Evolutionary conservation across 2,329 filamentous ascomycete genomes (phyloP).

Genomic region (Fusarium mexicanum): DNA sequence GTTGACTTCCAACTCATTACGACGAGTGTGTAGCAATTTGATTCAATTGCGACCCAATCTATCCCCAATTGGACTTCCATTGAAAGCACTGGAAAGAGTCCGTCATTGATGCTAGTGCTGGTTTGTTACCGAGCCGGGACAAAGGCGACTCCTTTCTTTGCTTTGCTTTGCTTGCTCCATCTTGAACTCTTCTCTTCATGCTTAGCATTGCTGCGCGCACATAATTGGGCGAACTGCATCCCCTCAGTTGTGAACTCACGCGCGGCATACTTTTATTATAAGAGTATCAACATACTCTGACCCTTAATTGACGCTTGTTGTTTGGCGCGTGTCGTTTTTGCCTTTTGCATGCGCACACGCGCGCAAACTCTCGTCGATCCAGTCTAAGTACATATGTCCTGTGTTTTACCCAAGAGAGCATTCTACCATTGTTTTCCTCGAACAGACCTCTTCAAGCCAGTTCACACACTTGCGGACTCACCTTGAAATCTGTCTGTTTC

Average conservation of each 20-base stretch:
- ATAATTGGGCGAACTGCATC: neutral
- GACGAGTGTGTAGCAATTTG: neutral
- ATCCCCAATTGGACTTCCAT: slow-evolving; percentile 35
- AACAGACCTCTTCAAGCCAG: neutral
- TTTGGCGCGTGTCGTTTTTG: slow-evolving; percentile 25
- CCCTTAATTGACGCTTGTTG: slow-evolving; percentile 6
- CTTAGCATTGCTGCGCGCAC: slow-evolving; percentile 17
- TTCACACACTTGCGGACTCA: slow-evolving; percentile 1
- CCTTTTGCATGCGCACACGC: slow-evolving; percentile 40
- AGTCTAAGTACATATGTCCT: neutral
- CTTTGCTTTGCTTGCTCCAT: neutral
- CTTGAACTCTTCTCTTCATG: neutral
- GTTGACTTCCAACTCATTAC: neutral
- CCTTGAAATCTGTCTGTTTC: slow-evolving; percentile 24
- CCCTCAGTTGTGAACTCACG: slow-evolving; percentile 1
- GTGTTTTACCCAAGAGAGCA: neutral
- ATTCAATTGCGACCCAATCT: slow-evolving; percentile 33
- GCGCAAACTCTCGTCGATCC: slow-evolving; percentile 26
- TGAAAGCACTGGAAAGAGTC: slow-evolving; percentile 12
- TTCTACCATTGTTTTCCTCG: neutral
- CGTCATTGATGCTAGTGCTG: slow-evolving; percentile 13
- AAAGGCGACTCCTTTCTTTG: slow-evolving; percentile 9
- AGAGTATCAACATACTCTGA: slow-evolving; percentile 1
- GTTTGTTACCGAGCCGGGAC: slow-evolving; percentile 11
- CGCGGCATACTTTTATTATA: slow-evolving; percentile 2